Evolutionary conservation across 768 basidiomycete species (phyloP).

Genomic region (Hortiboletus flavorubellus): DNA sequence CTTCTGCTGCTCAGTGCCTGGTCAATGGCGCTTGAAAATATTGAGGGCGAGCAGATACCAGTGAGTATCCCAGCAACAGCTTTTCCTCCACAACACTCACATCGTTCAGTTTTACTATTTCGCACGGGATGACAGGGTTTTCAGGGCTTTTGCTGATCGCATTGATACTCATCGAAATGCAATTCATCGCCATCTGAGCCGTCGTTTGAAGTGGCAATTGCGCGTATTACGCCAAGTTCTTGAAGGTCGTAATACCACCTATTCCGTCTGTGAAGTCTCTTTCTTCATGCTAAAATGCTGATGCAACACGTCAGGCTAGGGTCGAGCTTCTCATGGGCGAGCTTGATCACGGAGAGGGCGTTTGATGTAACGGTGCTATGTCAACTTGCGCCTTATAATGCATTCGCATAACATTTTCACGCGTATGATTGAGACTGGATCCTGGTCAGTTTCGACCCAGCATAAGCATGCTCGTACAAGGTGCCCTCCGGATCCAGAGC

Average conservation of each 20-base stretch:
- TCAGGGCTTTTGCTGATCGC: slow-evolving; percentile 58
- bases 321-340: slow-evolving; percentile 58
- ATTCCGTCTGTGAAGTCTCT: slow-evolving; percentile 45
- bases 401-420: background rate
- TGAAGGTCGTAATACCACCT: slow-evolving; percentile 63
- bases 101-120: slow-evolving; percentile 71
- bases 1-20: slow-evolving; percentile 80
- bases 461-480: slow-evolving; percentile 61
- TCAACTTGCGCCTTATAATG: background rate
- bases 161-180: slow-evolving; percentile 36
- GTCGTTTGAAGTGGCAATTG: slow-evolving; percentile 69
- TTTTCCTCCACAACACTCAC: background rate
- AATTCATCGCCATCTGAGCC: slow-evolving; percentile 47
- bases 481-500: slow-evolving; percentile 65
- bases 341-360: slow-evolving; percentile 61
- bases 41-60: slow-evolving; percentile 68
- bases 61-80: slow-evolving; percentile 40
- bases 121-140: slow-evolving; percentile 87
- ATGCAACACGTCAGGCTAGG: slow-evolving; percentile 44
- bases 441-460: background rate
- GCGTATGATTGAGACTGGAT: background rate
- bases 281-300: background rate
- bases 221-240: slow-evolving; percentile 58
- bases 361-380: slow-evolving; percentile 28
- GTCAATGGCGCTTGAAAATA: slow-evolving; percentile 56